Evolutionary conservation across 805 yeast species (phyloP).

Genomic region (Lachancea fermentati): DNA sequence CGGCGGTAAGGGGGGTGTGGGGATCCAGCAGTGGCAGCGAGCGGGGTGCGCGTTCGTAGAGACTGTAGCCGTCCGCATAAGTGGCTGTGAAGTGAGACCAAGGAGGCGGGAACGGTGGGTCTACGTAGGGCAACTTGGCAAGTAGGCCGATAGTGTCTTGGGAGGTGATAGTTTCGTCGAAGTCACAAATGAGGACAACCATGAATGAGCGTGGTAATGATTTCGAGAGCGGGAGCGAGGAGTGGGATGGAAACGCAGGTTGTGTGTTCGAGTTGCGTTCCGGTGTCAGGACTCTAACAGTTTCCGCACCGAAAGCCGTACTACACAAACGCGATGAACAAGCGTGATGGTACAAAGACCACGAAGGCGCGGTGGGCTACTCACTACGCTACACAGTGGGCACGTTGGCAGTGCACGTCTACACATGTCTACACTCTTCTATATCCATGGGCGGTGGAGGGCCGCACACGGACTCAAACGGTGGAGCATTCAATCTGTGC

Average conservation of each 20-base stretch:
- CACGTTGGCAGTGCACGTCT: not conserved
- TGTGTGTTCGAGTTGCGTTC: no score
- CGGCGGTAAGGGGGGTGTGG: conserved; percentile 4
- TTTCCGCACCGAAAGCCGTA: no score
- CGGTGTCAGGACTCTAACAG: no score
- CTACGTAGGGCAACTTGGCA: conserved; percentile 21
- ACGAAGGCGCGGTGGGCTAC: no score
- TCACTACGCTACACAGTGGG: not conserved
- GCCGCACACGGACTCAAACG: conserved; percentile 16
- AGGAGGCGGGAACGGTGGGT: conserved; percentile 15
- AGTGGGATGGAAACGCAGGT: no score
- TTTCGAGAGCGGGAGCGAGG: no score
- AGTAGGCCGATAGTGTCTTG: conserved; percentile 25
- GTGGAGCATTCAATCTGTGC: conserved; percentile 16
- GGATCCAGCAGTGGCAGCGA: conserved; percentile 4
- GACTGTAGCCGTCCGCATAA: conserved; percentile 19
- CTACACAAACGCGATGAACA: no score
- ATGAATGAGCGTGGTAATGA: conserved; percentile 7
- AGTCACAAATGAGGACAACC: conserved; percentile 24
- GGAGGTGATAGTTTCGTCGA: conserved; percentile 31
- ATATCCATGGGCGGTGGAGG: conserved; percentile 25
- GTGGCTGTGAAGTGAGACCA: conserved; percentile 25
- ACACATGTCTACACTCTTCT: conserved; percentile 30
- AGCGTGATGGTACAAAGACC: no score
- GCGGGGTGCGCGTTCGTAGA: conserved; percentile 10